A percentile compares a stretch with the other conserved stretches of the same genome.
phyloP scores from a whole-genome alignment of 2,329 filamentous ascomycete species.

The Fusarium torreyae region DNA sequence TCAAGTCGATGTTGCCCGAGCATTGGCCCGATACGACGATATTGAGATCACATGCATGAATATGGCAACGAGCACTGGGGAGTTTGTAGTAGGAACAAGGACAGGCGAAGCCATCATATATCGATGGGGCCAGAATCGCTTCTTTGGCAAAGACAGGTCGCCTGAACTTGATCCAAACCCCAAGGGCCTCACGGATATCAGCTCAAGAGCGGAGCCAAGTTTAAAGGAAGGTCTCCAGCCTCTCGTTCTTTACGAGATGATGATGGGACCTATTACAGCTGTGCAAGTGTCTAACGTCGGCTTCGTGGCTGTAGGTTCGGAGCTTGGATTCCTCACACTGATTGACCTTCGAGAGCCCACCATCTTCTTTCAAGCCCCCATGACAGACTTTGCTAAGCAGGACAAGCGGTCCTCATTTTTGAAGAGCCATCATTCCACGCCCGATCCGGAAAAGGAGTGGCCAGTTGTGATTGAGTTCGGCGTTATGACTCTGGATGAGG shows the following conservation, averaged over 20 bases:
- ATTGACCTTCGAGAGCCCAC: slow-evolving; percentile 90
- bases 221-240: slow-evolving; percentile 88
- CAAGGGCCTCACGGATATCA: slow-evolving; percentile 82
- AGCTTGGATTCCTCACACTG: slow-evolving; percentile 83
- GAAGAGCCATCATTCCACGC: slow-evolving; percentile 56
- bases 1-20: slow-evolving; percentile 88
- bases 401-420: slow-evolving; percentile 83
- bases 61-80: slow-evolving; percentile 84
- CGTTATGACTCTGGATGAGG: slow-evolving; percentile 93
- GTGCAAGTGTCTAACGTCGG: slow-evolving; percentile 92
- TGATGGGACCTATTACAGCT: slow-evolving; percentile 84
- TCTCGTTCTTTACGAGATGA: slow-evolving; percentile 84
- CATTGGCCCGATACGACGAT: slow-evolving; percentile 83
- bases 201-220: slow-evolving; percentile 76
- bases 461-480: slow-evolving; percentile 90
- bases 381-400: slow-evolving; percentile 81
- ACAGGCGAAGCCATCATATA: slow-evolving; percentile 91
- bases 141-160: slow-evolving; percentile 73
- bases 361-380: slow-evolving; percentile 82
- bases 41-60: slow-evolving; percentile 85
- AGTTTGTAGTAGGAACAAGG: slow-evolving; percentile 85
- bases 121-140: slow-evolving; percentile 86
- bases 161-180: slow-evolving; percentile 70
- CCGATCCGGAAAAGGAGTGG: slow-evolving; percentile 74
- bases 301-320: slow-evolving; percentile 89